Evolutionary conservation across 2,329 filamentous ascomycete genomes (phyloP).

Genomic region (Cercospora beticola): DNA sequence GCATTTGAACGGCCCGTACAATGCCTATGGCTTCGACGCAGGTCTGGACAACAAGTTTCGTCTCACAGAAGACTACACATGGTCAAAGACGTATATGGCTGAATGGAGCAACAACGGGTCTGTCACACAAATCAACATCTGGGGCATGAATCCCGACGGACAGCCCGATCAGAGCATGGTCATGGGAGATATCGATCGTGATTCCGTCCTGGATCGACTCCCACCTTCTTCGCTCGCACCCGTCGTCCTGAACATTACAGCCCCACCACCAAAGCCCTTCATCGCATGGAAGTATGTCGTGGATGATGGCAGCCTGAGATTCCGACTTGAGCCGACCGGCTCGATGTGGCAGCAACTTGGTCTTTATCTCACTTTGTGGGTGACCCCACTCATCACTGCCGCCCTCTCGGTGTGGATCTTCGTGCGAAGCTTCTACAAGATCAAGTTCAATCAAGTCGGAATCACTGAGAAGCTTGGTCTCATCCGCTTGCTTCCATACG

Average conservation of each 20-base stretch:
- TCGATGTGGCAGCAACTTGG: slow-evolving; percentile 53
- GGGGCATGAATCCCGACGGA: slow-evolving; percentile 64
- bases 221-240: slow-evolving; percentile 55
- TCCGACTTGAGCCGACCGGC: slow-evolving; percentile 53
- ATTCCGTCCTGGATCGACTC: slow-evolving; percentile 59
- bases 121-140: slow-evolving; percentile 60
- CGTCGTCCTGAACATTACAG: slow-evolving; percentile 54
- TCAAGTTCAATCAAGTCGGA: slow-evolving; percentile 60
- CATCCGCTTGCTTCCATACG: slow-evolving; percentile 13
- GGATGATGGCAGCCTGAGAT: slow-evolving; percentile 54
- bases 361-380: slow-evolving; percentile 54
- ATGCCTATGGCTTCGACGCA: slow-evolving; percentile 61
- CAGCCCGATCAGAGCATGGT: slow-evolving; percentile 58
- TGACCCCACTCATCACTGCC: slow-evolving; percentile 53
- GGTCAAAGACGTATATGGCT: slow-evolving; percentile 59
- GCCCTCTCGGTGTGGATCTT: slow-evolving; percentile 54
- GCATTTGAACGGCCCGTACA: slow-evolving; percentile 62
- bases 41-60: slow-evolving; percentile 55
- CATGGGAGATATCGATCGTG: slow-evolving; percentile 60
- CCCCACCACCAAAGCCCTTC: slow-evolving; percentile 52
- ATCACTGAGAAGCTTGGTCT: slow-evolving; percentile 28
- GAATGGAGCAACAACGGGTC: slow-evolving; percentile 56
- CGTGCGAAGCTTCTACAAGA: slow-evolving; percentile 59
- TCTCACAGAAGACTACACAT: slow-evolving; percentile 48
- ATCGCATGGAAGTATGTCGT: slow-evolving; percentile 55